Evolutionary conservation across 257 asterid species (phyloP).

Genomic region (Solanum commersonii): DNA sequence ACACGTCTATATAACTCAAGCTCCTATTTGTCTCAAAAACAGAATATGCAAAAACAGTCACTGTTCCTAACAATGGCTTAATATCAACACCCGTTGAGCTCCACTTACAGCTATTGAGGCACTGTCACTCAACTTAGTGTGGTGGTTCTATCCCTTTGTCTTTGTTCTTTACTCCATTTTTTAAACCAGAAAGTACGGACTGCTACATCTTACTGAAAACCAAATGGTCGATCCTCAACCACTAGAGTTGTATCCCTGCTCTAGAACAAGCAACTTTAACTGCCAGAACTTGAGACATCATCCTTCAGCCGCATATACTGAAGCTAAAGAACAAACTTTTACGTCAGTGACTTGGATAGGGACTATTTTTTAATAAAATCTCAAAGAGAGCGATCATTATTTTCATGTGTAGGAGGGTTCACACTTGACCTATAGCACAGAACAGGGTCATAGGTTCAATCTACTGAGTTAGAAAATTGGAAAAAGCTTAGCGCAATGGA

Average conservation of each 20-base stretch:
- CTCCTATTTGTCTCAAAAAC: neutral
- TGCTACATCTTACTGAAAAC: neutral
- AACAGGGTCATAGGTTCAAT: neutral
- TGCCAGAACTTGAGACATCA: neutral
- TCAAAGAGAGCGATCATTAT: neutral
- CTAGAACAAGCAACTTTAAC: neutral
- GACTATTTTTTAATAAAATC: neutral
- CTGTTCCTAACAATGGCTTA: neutral
- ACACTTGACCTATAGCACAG: neutral
- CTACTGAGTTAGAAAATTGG: neutral
- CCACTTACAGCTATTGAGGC: neutral
- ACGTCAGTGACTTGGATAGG: neutral
- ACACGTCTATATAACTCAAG: neutral
- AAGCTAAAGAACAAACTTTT: neutral
- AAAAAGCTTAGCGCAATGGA: neutral
- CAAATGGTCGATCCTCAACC: neutral
- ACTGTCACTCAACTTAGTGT: neutral
- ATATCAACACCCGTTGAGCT: neutral
- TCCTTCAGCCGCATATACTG: neutral
- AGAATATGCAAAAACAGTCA: neutral
- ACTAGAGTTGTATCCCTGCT: neutral
- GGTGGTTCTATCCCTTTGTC: neutral
- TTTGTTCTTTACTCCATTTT: neutral
- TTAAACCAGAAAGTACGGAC: neutral
- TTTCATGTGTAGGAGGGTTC: neutral